Percentiles rank a stretch among this genome's conserved stretches.
Evolutionary conservation across 345 rosid genomes (phyloP).

Genomic region (Rhodamnia rubescens): DNA sequence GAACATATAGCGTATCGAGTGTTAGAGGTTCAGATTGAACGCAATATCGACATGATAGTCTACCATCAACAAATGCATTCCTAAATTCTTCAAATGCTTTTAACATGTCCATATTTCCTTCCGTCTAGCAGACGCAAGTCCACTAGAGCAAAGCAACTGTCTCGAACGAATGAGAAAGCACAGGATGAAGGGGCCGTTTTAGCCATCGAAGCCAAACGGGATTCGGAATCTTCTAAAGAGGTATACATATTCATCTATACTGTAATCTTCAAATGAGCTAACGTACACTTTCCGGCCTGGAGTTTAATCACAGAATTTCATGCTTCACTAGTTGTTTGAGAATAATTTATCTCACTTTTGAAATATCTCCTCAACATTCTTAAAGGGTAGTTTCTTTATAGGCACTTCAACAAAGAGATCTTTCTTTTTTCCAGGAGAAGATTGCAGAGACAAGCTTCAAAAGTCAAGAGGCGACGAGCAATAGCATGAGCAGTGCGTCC

Average conservation of each 20-base stretch:
- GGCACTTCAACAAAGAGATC: neutral
- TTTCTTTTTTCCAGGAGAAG: constrained; percentile 17
- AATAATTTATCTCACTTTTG: neutral
- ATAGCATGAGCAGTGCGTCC: constrained; percentile 12
- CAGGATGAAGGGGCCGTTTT: constrained; percentile 2
- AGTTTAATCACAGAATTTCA: neutral
- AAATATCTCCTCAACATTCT: neutral
- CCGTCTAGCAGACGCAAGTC: neutral
- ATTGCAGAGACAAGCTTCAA: constrained; percentile 8
- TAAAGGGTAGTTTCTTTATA: neutral
- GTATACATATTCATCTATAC: constrained; percentile 3
- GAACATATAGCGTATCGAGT: neutral
- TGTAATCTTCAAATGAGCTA: neutral
- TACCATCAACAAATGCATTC: neutral
- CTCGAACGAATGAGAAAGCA: constrained; percentile 4
- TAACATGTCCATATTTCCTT: neutral
- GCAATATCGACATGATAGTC: neutral
- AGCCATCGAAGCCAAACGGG: constrained; percentile 9
- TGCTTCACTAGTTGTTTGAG: neutral
- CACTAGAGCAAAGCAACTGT: constrained; percentile 6
- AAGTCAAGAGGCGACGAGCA: constrained; percentile 12
- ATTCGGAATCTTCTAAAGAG: constrained; percentile 34
- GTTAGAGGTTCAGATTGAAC: neutral
- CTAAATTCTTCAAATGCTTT: neutral
- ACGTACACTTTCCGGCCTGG: neutral